These are phyloP conservation scores for Eucalyptus caleyi DNA, from an alignment of 345 rosid genomes.

Conservation along the genomic window DNA sequence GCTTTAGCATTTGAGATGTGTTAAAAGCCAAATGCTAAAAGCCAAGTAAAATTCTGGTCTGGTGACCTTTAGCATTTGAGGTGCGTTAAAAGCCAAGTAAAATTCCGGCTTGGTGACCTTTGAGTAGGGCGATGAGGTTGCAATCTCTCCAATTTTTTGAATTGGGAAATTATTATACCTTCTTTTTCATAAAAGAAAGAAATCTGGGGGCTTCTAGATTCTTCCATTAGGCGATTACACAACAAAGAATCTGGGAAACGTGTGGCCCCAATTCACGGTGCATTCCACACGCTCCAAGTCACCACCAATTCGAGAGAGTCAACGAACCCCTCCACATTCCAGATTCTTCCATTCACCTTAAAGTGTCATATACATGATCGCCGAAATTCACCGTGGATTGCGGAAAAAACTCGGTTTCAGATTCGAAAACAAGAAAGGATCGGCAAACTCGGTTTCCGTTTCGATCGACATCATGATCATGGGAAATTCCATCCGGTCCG, in stretches of 20 bases:
- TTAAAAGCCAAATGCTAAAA: no score
- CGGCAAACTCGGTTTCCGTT: no score
- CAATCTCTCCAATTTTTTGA: not conserved
- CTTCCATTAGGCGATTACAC: not conserved
- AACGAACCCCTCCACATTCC: not conserved
- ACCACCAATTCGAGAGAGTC: not conserved
- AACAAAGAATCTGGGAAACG: not conserved
- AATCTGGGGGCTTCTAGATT: not conserved
- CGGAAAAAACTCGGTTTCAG: not conserved
- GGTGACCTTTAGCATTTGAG: not conserved
- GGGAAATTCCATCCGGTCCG: not conserved
- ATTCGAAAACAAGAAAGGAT: not conserved
- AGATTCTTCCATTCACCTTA: not conserved
- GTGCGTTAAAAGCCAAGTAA: not conserved
- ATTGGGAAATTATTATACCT: not conserved
- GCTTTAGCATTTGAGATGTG: not conserved
- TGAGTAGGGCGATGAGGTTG: not conserved
- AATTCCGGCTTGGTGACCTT: not conserved
- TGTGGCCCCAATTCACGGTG: not conserved
- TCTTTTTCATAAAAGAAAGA: not conserved
- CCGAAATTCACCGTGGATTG: not conserved
- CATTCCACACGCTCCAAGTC: not conserved
- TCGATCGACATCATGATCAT: no score
- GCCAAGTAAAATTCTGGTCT: no score
- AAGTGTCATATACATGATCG: not conserved